phyloP scores from a whole-genome alignment of 1,284 basidiomycete species.

The Ceratobasidium sp. region DNA sequence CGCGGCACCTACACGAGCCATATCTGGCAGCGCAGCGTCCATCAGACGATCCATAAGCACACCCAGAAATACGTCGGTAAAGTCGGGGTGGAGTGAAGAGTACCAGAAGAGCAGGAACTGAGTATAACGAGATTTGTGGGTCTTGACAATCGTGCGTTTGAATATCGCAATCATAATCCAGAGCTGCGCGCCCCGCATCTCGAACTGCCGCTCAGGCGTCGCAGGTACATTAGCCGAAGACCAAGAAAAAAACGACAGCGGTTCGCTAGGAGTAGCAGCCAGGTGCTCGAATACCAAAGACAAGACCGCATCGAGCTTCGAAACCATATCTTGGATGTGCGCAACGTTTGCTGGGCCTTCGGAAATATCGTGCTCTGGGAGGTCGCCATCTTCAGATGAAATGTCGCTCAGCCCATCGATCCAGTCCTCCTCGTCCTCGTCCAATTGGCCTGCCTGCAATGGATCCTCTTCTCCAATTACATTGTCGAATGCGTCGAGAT shows the following conservation, averaged over 20 bases:
- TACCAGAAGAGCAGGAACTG: constrained; percentile 98
- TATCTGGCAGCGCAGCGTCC: constrained; percentile 66
- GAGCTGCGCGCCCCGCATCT: constrained; percentile 68
- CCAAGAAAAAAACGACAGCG: constrained; percentile 36
- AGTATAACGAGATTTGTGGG: constrained; percentile 96
- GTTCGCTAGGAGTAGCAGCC: constrained; percentile 59
- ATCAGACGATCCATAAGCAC: constrained; percentile 89
- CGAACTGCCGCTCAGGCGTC: constrained; percentile 46
- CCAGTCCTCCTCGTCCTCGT: constrained; percentile 62
- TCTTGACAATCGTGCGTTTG: constrained; percentile 90
- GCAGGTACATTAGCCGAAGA: constrained; percentile 50
- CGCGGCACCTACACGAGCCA: constrained; percentile 88
- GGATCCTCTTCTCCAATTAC: constrained; percentile 75
- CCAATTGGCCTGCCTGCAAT: constrained; percentile 61
- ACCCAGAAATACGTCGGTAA: constrained; percentile 93
- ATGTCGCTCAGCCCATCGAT: constrained; percentile 56
- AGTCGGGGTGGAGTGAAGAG: constrained; percentile 87
- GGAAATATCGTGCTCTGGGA: constrained; percentile 62
- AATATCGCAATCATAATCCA: constrained; percentile 92
- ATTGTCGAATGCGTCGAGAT: constrained; percentile 85
- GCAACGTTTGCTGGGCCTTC: constrained; percentile 69
- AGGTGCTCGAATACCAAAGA: constrained; percentile 88
- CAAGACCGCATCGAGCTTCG: constrained; percentile 91
- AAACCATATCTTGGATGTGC: constrained; percentile 86
- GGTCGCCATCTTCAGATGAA: constrained; percentile 56